Evolutionary conservation across 345 rosid species (phyloP), one percentile per base, ranked within the genome.

Genomic region (Populus alba): DNA sequence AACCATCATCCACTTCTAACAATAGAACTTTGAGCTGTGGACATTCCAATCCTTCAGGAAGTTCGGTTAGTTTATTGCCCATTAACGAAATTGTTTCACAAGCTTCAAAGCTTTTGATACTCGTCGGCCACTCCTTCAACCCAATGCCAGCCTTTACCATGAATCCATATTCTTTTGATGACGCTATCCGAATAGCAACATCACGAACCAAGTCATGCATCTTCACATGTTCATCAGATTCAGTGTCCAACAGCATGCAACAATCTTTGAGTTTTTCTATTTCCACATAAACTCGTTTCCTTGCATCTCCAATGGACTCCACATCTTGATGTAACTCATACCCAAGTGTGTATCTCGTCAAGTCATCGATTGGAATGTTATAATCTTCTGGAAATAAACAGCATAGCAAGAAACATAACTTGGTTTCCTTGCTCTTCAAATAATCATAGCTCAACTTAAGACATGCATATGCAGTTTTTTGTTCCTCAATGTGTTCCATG

Each of bases 201-300:
- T 77, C 80, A 27, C 75, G 80, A 39, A 77, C 75, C 70, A 77
- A n/a, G 11, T 61, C 3, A 25, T 25, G 27, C 27, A 25, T 25
- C 1, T 25, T 25, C 27, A 25, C 27, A 25, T 25, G 27, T 25
- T 25, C 27, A 25, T 25, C 27, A 25, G 27, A 25, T 25, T 25
- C 27, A 25, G 27, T 25, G 27, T 25, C 27, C 27, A 25, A 25
- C 27, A 25, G 27, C 27, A 25, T 25, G 27, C 27, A 25, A 25
- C 27, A 25, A 25, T 25, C 27, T 25, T 25, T 25, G 27, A 25
- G 27, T 25, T 25, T 25, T 25, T 25, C 1, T 25, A 25, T 25
- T 25, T 25, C 27, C 27, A 25, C 27, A 25, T 25, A 25, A 25
- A 25, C 27, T 25, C 27, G 27, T 25, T 25, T 25, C 27, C 27